A percentile compares a stretch with the other conserved stretches of the same genome.
phyloP scores from a whole-genome alignment of 2,329 filamentous ascomycete genomes.

The Colletotrichum tropicale region DNA sequence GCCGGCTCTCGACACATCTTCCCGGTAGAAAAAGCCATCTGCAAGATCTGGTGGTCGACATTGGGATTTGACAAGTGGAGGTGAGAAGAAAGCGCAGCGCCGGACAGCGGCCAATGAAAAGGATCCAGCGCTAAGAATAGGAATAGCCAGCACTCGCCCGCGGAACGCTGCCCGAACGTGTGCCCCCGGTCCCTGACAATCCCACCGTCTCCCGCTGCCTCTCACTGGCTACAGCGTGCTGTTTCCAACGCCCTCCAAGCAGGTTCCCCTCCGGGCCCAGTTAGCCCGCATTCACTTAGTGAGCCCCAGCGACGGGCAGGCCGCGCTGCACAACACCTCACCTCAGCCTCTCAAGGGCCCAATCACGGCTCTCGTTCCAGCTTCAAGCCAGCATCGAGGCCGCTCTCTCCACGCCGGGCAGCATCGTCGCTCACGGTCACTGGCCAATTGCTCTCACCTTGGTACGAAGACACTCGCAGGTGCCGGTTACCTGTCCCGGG shows the following conservation, averaged over 20 bases:
- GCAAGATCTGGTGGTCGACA: conserved; percentile 14
- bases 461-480: neutral
- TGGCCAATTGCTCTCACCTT: conserved; percentile 2
- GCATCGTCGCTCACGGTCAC: neutral
- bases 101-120: conserved; percentile 26
- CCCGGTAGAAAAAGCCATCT: conserved; percentile 3
- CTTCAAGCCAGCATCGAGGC: neutral
- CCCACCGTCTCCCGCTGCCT: neutral
- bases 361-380: neutral
- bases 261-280: neutral
- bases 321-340: conserved; percentile 19
- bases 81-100: conserved; percentile 10
- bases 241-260: conserved; percentile 12
- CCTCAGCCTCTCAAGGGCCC: neutral
- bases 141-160: neutral
- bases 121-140: conserved; percentile 30
- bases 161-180: conserved; percentile 15
- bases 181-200: conserved; percentile 5
- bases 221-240: conserved; percentile 6
- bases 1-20: conserved; percentile 3
- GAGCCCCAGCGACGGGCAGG: conserved; percentile 11
- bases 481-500: conserved; percentile 7
- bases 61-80: conserved; percentile 3
- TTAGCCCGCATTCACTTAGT: neutral
- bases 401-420: neutral